Conservation (phyloP, 192 early-diverging fungal species). For the Chytriomyces sp. region DNA sequence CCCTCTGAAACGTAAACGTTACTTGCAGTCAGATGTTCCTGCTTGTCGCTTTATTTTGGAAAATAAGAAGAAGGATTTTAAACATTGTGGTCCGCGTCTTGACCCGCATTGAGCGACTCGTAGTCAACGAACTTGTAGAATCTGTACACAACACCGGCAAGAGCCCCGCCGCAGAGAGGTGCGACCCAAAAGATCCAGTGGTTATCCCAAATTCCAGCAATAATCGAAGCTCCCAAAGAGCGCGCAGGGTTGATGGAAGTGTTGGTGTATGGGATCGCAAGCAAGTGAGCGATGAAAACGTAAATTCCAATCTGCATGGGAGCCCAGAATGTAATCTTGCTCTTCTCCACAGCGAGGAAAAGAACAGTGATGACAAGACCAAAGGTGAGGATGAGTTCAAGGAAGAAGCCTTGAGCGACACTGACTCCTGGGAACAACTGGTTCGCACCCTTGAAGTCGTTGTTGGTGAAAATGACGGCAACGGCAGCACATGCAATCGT, state of each 20-base stretch:
- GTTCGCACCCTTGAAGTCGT: conserved; percentile 34
- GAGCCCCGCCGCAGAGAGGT: conserved; percentile 49
- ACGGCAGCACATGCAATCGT: conserved; percentile 48
- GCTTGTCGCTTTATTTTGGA: neutral
- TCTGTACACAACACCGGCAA: conserved; percentile 44
- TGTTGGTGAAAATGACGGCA: conserved; percentile 34
- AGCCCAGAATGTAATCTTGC: conserved; percentile 39
- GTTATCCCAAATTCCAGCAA: conserved; percentile 36
- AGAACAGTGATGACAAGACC: conserved; percentile 44
- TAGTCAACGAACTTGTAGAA: conserved; percentile 35
- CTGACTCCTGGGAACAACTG: conserved; percentile 9
- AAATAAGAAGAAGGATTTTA: neutral
- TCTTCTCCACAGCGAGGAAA: conserved; percentile 50
- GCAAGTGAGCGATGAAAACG: conserved; percentile 46
- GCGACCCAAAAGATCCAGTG: conserved; percentile 74
- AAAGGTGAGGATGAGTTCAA: conserved; percentile 48
- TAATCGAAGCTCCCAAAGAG: conserved; percentile 58
- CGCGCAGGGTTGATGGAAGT: conserved; percentile 71
- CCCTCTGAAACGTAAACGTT: too few relatives aligned
- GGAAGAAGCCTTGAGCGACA: conserved; percentile 36
- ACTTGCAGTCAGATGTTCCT: too few relatives aligned
- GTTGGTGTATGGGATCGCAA: conserved; percentile 44
- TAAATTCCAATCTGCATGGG: conserved; percentile 45
- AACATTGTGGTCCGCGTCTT: conserved; percentile 35
- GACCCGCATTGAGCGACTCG: conserved; percentile 36